Percentiles rank a stretch among this genome's conserved stretches.
Conservation (phyloP, 192 early-diverging fungal genomes). For the Backusella luteola region DNA sequence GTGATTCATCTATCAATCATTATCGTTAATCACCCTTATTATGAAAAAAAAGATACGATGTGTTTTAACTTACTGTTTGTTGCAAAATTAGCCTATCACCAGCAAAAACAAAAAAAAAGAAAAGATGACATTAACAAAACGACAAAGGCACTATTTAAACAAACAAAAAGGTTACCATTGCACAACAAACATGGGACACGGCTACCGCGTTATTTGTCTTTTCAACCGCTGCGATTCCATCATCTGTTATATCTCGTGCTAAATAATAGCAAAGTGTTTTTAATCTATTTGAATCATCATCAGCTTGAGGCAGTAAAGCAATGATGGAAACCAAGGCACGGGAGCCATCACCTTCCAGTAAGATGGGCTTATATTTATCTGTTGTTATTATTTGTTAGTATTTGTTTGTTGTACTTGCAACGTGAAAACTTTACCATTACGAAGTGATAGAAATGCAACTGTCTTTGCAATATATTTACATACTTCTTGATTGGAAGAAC, state of each 20-base stretch:
- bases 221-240: not conserved
- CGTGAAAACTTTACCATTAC: slow-evolving; percentile 43
- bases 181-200: slow-evolving; percentile 55
- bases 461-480: slow-evolving; percentile 56
- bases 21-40: not conserved
- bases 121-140: not conserved
- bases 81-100: slow-evolving; percentile 50
- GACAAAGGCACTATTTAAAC: not conserved
- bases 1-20: slow-evolving; percentile 36
- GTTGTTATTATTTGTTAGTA: not conserved
- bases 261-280: not conserved
- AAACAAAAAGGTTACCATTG: slow-evolving; percentile 30
- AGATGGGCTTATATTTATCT: slow-evolving; percentile 39
- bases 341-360: slow-evolving; percentile 32
- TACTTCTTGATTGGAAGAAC: slow-evolving; percentile 43
- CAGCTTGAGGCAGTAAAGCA: slow-evolving; percentile 8
- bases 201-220: slow-evolving; percentile 24
- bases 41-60: not conserved
- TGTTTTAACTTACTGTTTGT: slow-evolving; percentile 45
- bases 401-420: not conserved
- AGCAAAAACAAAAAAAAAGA: not conserved
- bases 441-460: slow-evolving; percentile 53
- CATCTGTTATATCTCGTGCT: not conserved
- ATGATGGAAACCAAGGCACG: slow-evolving; percentile 22
- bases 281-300: not conserved